phyloP scores from a whole-genome alignment of 2,329 filamentous ascomycete species.

The Arthrinium puccinioides region DNA sequence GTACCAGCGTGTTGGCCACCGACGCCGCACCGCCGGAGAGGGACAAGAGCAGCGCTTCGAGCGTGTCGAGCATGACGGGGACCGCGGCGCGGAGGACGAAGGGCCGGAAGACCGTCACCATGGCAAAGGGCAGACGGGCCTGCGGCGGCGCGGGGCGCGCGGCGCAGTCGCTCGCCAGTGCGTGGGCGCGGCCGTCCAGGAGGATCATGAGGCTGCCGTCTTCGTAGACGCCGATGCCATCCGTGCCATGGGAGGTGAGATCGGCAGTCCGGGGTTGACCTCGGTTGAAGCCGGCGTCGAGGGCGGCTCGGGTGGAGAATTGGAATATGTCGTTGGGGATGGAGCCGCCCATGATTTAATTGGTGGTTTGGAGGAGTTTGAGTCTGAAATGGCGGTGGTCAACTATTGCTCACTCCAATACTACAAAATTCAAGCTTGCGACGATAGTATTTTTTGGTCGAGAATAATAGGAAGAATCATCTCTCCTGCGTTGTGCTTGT shows the following conservation, averaged over 20 bases:
- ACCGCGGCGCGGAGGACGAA: not conserved
- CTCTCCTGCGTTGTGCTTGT: too few species aligned
- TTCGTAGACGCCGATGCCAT: not conserved
- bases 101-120: slow-evolving; percentile 1
- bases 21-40: too few species aligned
- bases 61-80: too few species aligned
- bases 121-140: slow-evolving; percentile 1
- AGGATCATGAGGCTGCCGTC: not conserved
- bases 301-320: not conserved
- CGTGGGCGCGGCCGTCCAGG: not conserved
- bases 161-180: not conserved
- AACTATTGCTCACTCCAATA: too few species aligned
- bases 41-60: too few species aligned
- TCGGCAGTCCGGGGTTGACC: not conserved
- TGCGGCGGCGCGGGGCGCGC: not conserved
- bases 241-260: not conserved
- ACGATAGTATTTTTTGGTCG: too few species aligned
- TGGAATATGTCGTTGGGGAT: slow-evolving; percentile 1
- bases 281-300: not conserved
- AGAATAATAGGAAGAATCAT: too few species aligned
- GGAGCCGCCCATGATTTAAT: not conserved
- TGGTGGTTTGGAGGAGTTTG: too few species aligned
- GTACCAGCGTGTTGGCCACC: not conserved
- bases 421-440: too few species aligned
- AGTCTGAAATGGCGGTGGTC: too few species aligned